Percentiles rank a stretch among this genome's conserved stretches.
phyloP scores from a whole-genome alignment of 225 moss, liverwort and hornwort genomes.

The Anthoceros angustus region DNA sequence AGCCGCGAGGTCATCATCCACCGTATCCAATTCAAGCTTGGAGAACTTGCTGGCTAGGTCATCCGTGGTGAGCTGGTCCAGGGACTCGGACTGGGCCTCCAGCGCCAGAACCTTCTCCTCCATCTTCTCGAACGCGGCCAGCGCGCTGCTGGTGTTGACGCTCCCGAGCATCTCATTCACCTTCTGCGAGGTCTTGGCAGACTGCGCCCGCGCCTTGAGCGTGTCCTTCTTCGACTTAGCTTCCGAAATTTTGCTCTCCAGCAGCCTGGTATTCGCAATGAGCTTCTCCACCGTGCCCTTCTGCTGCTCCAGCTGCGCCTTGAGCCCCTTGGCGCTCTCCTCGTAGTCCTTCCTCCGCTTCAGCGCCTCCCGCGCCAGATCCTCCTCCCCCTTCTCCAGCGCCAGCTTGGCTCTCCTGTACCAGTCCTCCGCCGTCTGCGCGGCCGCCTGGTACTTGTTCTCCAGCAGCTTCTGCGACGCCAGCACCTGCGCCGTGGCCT shows the following conservation, averaged over 20 bases:
- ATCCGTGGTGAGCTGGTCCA: constrained; percentile 86
- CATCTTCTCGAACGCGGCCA: constrained; percentile 98
- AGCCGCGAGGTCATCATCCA: constrained; percentile 88
- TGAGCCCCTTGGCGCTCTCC: constrained; percentile 90
- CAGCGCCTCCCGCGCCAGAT: constrained; percentile 83
- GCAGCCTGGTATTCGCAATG: constrained; percentile 83
- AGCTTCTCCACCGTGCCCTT: constrained; percentile 88
- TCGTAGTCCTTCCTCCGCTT: constrained; percentile 94
- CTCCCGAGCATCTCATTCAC: constrained; percentile 97
- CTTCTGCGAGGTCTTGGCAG: constrained; percentile 97
- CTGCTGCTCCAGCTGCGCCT: constrained; percentile 74
- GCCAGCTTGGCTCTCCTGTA: constrained; percentile 94
- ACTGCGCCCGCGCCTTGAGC: constrained; percentile 92
- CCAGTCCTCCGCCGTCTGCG: constrained; percentile 91
- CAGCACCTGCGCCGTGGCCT: constrained; percentile 90
- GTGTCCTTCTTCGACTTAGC: constrained; percentile 99
- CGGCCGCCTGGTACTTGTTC: constrained; percentile 75
- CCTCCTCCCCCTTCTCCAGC: constrained; percentile 86
- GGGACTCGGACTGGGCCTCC: constrained; percentile 81
- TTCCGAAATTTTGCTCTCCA: constrained; percentile 98
- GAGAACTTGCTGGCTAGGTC: constrained; percentile 85
- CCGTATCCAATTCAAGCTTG: constrained; percentile 54
- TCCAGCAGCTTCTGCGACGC: constrained; percentile 98
- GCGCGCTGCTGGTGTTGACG: constrained; percentile 88
- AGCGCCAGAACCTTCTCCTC: constrained; percentile 90